A percentile compares a stretch with the other conserved stretches of the same genome.
Evolutionary conservation across 176 grass and related monocot species (phyloP).

Genomic region (Oryza officinalis): DNA sequence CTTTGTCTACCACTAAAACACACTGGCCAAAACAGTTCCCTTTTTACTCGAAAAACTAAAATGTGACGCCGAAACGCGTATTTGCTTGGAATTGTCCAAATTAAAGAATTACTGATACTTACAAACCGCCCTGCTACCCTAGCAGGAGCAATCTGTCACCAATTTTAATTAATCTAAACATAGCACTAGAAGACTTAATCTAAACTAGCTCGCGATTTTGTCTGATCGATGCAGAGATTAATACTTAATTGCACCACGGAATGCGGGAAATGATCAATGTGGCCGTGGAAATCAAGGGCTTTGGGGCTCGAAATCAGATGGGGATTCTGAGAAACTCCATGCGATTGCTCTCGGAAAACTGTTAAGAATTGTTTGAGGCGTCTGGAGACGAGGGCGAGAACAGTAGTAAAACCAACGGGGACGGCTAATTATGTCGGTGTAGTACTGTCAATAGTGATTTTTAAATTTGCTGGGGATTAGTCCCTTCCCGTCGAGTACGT

Average conservation of each 20-base stretch:
- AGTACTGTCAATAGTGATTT: not conserved
- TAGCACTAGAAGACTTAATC: too few species aligned
- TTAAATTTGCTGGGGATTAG: not conserved
- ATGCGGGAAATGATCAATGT: constrained; percentile 16
- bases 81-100: not conserved
- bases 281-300: constrained; percentile 13
- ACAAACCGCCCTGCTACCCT: not conserved
- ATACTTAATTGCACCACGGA: not conserved
- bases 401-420: not conserved
- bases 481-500: not conserved
- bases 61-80: not conserved
- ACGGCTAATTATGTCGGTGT: constrained; percentile 27
- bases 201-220: not conserved
- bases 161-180: not conserved
- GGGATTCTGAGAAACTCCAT: constrained; percentile 32
- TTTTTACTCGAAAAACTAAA: not conserved
- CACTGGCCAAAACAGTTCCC: not conserved
- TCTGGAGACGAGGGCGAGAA: not conserved
- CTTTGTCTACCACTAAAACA: not conserved
- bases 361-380: not conserved
- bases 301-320: constrained; percentile 27
- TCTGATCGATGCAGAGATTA: not conserved
- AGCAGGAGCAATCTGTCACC: not conserved
- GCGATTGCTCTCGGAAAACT: not conserved
- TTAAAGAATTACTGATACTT: not conserved